phyloP scores from a whole-genome alignment of 371 early-diverging fungal species.

The Blastocladiella emersonii region DNA sequence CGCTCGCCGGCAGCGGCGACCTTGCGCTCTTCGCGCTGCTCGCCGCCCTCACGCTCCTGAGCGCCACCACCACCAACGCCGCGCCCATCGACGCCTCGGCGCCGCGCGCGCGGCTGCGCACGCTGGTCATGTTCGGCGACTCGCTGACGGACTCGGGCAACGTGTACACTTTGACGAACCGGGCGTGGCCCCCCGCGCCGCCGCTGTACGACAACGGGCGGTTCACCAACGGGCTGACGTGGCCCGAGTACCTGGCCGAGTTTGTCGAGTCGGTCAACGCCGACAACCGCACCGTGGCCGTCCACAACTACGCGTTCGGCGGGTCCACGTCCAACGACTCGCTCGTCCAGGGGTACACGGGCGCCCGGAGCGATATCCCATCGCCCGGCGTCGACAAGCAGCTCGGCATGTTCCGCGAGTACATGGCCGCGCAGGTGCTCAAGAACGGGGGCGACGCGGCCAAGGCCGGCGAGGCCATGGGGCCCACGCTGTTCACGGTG shows the following conservation, averaged over 20 bases:
- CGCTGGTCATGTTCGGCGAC: constrained; percentile 13
- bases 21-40: no score
- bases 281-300: not conserved
- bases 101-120: no score
- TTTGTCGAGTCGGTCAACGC: not conserved
- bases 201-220: constrained; percentile 1
- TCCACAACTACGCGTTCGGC: not conserved
- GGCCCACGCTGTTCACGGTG: constrained; percentile 1
- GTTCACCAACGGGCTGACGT: not conserved
- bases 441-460: no score
- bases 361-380: not conserved
- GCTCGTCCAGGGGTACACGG: not conserved
- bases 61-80: no score
- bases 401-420: not conserved
- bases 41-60: no score
- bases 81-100: no score
- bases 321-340: not conserved
- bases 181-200: constrained; percentile 6
- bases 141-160: constrained; percentile 13
- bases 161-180: constrained; percentile 8
- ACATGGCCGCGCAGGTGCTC: no score
- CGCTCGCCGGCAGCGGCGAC: no score
- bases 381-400: not conserved
- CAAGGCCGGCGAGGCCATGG: not conserved
- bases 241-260: not conserved